Percentiles rank a stretch among this genome's conserved stretches.
These are phyloP conservation scores for Lasiodiplodia citricola DNA, from an alignment of 2,329 filamentous ascomycete genomes.

Conservation along the genomic window DNA sequence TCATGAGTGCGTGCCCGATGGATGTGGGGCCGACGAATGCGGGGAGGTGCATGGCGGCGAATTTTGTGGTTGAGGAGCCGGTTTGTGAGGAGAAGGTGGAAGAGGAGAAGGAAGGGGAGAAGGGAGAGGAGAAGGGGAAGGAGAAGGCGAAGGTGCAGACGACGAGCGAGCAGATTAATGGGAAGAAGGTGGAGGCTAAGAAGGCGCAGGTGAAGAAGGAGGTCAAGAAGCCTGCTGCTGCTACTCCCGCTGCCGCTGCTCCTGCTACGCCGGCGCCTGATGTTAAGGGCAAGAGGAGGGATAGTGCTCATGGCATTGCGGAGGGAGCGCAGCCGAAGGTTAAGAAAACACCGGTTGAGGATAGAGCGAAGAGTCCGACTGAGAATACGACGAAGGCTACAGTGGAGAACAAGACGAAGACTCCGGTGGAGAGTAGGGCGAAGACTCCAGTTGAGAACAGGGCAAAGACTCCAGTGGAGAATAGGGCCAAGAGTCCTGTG, in stretches of 20 bases:
- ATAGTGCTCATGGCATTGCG: neutral
- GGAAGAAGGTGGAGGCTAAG: neutral
- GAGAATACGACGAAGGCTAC: neutral
- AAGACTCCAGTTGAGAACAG: neutral
- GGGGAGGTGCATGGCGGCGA: constrained; percentile 45
- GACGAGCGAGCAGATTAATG: neutral
- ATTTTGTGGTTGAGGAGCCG: constrained; percentile 45
- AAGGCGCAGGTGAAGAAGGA: neutral
- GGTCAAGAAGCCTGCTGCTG: neutral
- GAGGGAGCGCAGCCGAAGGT: neutral
- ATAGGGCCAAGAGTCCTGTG: neutral
- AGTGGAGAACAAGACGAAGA: constrained; percentile 8
- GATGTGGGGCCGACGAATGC: constrained; percentile 44
- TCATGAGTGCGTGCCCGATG: constrained; percentile 47
- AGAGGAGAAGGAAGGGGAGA: neutral
- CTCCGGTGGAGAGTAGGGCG: neutral
- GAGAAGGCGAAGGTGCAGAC: neutral
- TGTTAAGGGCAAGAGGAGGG: constrained; percentile 18
- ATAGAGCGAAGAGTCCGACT: neutral
- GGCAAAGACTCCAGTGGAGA: neutral
- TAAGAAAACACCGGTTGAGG: neutral
- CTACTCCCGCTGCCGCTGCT: neutral
- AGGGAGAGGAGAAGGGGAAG: constrained; percentile 16
- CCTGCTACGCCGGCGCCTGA: neutral
- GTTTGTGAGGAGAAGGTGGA: constrained; percentile 27